phyloP scores from a whole-genome alignment of 1,284 basidiomycete genomes.

The Cystobasidiaceae sp. region DNA sequence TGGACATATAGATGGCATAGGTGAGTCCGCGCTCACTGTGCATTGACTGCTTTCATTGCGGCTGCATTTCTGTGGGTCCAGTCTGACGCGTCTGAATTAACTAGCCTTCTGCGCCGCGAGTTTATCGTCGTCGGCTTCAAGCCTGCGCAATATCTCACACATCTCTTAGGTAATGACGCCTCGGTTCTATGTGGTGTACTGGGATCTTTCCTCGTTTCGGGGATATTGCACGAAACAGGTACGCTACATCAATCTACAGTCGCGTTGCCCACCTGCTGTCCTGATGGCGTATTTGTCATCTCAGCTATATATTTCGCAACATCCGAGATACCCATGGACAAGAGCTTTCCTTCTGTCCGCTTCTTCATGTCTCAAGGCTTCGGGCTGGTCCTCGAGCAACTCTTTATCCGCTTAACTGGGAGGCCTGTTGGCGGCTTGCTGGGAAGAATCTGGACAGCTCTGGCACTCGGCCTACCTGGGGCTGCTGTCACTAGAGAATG shows the following conservation, averaged over 20 bases:
- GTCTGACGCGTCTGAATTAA: too few relatives aligned
- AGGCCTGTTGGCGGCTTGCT: conserved; percentile 4
- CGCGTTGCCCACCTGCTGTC: too few relatives aligned
- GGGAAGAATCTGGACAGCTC: conserved; percentile 6
- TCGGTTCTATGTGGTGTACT: conserved; percentile 13
- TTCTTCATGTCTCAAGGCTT: conserved; percentile 28
- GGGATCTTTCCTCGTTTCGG: conserved; percentile 19
- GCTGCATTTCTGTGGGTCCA: too few relatives aligned
- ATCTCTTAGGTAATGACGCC: neutral
- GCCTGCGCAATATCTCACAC: conserved; percentile 6
- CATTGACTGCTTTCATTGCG: too few relatives aligned
- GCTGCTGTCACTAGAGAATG: conserved; percentile 13
- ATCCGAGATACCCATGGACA: conserved; percentile 10
- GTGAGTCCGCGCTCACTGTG: neutral
- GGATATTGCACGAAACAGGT: conserved; percentile 18
- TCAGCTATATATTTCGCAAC: conserved; percentile 21
- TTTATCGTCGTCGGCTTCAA: conserved; percentile 25
- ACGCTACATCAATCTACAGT: too few relatives aligned
- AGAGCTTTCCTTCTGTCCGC: conserved; percentile 9
- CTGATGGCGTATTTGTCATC: too few relatives aligned
- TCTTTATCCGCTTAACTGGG: conserved; percentile 12
- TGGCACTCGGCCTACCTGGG: conserved; percentile 13
- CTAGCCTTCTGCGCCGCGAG: conserved; percentile 8
- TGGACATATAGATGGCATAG: conserved; percentile 31
- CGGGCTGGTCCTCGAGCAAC: conserved; percentile 11